phyloP scores from a whole-genome alignment of 352 stramenopile species.

The Globisporangium irregulare region DNA sequence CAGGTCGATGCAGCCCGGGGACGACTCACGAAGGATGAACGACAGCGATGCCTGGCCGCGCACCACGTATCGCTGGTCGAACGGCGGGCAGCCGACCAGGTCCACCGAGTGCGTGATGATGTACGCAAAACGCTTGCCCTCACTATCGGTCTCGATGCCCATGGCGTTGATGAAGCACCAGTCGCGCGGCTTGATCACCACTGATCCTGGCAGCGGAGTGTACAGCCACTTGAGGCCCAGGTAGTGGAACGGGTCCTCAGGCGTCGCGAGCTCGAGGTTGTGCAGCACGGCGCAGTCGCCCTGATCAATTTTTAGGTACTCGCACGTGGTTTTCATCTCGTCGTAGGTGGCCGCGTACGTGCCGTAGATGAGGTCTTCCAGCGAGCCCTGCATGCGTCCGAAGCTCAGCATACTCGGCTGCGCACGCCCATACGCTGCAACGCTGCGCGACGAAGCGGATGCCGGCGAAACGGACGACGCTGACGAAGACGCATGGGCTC shows the following conservation, averaged over 20 bases:
- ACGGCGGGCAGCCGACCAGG: conserved; percentile 31
- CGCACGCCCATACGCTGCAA: not conserved
- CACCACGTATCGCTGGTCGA: conserved; percentile 24
- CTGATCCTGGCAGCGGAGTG: conserved; percentile 26
- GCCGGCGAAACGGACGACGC: conserved; percentile 6
- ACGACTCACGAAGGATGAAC: conserved; percentile 34
- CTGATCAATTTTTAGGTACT: conserved; percentile 28
- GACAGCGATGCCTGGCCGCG: conserved; percentile 29
- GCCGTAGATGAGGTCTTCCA: conserved; percentile 57
- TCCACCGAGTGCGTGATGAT: conserved; percentile 45
- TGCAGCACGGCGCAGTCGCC: conserved; percentile 40
- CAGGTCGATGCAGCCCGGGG: conserved; percentile 35
- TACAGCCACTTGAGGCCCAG: conserved; percentile 52
- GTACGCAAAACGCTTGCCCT: conserved; percentile 33
- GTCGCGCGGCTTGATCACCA: conserved; percentile 25
- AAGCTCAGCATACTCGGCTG: conserved; percentile 38
- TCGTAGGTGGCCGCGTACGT: conserved; percentile 37
- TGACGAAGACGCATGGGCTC: conserved; percentile 37
- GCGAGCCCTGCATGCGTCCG: conserved; percentile 39
- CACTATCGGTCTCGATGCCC: conserved; percentile 32
- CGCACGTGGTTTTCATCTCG: conserved; percentile 36
- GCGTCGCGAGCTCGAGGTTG: conserved; percentile 37
- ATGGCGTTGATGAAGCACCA: conserved; percentile 41
- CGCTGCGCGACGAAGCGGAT: not conserved
- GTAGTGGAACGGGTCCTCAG: conserved; percentile 41